These are phyloP conservation scores for Hanseniaspora mollemarum DNA, from an alignment of 805 yeast genomes.

Conservation along the genomic window DNA sequence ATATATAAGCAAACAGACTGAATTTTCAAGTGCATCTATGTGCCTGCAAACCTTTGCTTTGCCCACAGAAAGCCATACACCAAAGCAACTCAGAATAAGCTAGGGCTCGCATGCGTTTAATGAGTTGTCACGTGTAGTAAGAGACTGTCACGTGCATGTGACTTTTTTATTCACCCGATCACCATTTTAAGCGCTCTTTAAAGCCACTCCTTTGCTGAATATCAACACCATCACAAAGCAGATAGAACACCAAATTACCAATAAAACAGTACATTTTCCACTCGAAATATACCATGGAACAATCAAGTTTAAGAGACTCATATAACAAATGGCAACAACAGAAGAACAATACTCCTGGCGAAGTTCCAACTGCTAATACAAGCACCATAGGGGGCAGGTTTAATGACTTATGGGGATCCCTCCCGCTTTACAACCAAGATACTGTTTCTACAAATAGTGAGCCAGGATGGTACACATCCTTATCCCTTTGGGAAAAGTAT, in stretches of 20 bases:
- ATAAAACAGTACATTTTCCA: neutral
- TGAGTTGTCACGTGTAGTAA: too few relatives aligned
- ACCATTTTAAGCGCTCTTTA: too few relatives aligned
- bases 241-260: neutral
- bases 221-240: neutral
- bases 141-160: too few relatives aligned
- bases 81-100: too few relatives aligned
- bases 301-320: slow-evolving; percentile 30
- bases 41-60: too few relatives aligned
- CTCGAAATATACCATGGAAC: slow-evolving; percentile 16
- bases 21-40: too few relatives aligned
- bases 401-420: slow-evolving; percentile 49
- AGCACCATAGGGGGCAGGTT: slow-evolving; percentile 18
- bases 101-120: too few relatives aligned
- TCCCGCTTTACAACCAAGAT: slow-evolving; percentile 54
- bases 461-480: slow-evolving; percentile 47
- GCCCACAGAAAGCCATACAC: too few relatives aligned
- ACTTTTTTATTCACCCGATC: too few relatives aligned
- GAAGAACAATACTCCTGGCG: slow-evolving; percentile 13
- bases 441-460: slow-evolving; percentile 46
- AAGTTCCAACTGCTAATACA: slow-evolving; percentile 3
- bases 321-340: slow-evolving; percentile 33
- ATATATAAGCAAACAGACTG: too few relatives aligned
- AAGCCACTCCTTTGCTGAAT: neutral
- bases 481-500: slow-evolving; percentile 70